Evolutionary conservation across 75 land plant genomes (phyloP).

Genomic region (Picea glauca): DNA sequence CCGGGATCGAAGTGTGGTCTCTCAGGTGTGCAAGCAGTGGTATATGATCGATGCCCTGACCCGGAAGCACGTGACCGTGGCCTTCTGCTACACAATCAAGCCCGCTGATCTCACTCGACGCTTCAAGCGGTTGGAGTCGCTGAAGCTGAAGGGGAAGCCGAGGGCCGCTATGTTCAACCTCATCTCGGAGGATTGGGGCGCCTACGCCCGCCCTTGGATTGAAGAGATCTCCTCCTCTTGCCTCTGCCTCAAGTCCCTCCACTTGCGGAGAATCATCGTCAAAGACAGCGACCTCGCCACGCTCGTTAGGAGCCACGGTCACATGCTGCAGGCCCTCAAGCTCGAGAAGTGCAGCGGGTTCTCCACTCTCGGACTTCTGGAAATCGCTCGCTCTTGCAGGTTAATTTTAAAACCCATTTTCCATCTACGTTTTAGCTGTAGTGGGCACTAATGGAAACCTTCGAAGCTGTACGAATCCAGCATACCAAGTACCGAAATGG

Average conservation of each 20-base stretch:
- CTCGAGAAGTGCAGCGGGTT: conserved; percentile 58
- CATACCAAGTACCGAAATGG: too few relatives aligned
- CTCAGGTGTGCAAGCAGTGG: conserved; percentile 63
- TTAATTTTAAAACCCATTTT: neutral
- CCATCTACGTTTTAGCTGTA: too few relatives aligned
- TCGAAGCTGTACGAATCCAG: too few relatives aligned
- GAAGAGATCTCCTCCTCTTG: conserved; percentile 23
- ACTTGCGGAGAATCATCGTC: conserved; percentile 37
- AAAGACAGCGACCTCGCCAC: conserved; percentile 22
- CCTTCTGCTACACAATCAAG: conserved; percentile 48
- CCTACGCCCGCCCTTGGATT: conserved; percentile 51
- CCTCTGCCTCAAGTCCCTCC: conserved; percentile 23
- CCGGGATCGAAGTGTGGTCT: conserved; percentile 43
- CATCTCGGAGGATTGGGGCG: conserved; percentile 46
- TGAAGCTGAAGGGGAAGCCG: conserved; percentile 59
- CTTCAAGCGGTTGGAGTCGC: conserved; percentile 25
- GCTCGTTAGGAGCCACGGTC: conserved; percentile 21
- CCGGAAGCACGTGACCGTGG: conserved; percentile 49
- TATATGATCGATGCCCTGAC: conserved; percentile 41
- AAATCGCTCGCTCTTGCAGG: conserved; percentile 49
- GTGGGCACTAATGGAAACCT: too few relatives aligned
- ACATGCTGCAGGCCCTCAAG: conserved; percentile 34
- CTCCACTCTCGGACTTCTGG: conserved; percentile 34
- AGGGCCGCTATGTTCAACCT: conserved; percentile 51
- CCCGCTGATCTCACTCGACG: conserved; percentile 34